Evolutionary conservation across 176 grass and related monocot species (phyloP), one percentile per base, ranked within the genome.

Genomic region (Musa schizocarpa): DNA sequence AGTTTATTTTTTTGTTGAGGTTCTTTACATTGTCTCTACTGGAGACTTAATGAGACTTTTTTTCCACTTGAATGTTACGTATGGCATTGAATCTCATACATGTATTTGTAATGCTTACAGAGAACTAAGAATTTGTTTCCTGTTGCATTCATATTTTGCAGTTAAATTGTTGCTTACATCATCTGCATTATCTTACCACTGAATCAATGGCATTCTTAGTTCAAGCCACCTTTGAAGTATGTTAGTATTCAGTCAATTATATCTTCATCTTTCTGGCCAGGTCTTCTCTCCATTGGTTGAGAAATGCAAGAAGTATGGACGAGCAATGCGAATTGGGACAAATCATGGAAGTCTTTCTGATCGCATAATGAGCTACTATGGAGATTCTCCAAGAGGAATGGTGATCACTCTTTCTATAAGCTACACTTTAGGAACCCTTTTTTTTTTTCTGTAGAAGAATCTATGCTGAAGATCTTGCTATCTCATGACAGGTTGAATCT

Each of bases 321-420:
- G 95, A 81, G 95, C 90, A 68, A 94, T 99, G 84, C 90, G 95
- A 68, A 94, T 99, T 24, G 95, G 95, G 77, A 92, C 90, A 78
- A 99, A 94, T 73, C 86, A 94, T 89, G 90, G 90, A 34, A 94
- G 90, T 87, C 95, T 99, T 61, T 99, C 95, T 34, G 95, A 99
- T 78, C 95, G 95, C 71, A 99, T 99, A 76, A 99, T 99, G 95
- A 99, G 95, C 75, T 99, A 99, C 71, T 99, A 94, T 80, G 95
- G 95, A 68, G 95, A 99, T 87, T 99, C 95, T 85, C 95, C 95
- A 52, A 80, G 95, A 22, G 95, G 95, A 89, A 99, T 99, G 95
- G 95, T 99, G 68, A 87, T 76, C 78, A 65, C 78, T 59, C 85
- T 57, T 69, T 74, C 74, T 19, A 59, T 27, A 24, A 11, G 22